phyloP scores from a whole-genome alignment of 148 eudicot species.

The Amaranthus cruentus region DNA sequence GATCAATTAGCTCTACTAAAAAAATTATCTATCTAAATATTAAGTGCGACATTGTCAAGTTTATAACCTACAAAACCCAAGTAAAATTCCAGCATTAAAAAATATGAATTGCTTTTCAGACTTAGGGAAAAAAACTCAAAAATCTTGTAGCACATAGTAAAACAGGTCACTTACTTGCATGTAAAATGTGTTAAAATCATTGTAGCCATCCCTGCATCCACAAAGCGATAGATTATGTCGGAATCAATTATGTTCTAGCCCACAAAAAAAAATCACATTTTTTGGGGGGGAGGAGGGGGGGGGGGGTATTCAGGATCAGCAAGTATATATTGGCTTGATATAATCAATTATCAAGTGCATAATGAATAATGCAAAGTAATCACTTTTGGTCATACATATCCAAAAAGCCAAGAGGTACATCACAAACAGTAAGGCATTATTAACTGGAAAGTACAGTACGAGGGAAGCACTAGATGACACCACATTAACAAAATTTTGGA shows the following conservation, averaged over 20 bases:
- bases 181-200: constrained; percentile 97
- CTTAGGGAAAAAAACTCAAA: background rate
- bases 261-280: background rate
- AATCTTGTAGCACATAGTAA: background rate
- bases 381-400: background rate
- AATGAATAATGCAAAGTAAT: background rate
- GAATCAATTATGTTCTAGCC: background rate
- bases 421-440: background rate
- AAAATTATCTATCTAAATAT: too few species aligned
- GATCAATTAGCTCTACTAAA: background rate
- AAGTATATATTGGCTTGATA: background rate
- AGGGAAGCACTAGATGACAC: background rate
- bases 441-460: background rate
- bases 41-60: too few species aligned
- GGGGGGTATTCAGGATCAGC: background rate
- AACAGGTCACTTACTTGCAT: constrained; percentile 78
- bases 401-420: background rate
- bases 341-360: background rate
- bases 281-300: background rate
- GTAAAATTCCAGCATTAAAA: too few species aligned
- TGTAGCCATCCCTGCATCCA: constrained; percentile 92
- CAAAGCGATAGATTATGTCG: constrained; percentile 11
- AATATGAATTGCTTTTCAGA: background rate
- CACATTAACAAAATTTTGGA: background rate
- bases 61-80: too few species aligned